These are phyloP conservation scores for Eruca vesicaria DNA, from an alignment of 441 rosid species.

Conservation along the genomic window DNA sequence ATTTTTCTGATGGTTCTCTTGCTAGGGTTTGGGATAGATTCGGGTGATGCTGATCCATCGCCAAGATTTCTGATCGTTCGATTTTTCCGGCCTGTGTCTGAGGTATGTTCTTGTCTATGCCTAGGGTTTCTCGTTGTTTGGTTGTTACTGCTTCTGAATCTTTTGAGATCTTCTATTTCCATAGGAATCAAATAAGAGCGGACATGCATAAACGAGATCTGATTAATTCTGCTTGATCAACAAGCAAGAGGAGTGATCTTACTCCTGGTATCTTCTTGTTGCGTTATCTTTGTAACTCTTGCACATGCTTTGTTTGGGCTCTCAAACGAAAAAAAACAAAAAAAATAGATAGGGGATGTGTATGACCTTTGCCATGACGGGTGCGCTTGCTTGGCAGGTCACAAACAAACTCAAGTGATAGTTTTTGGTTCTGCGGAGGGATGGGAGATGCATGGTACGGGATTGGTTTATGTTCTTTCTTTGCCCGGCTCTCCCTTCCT, in stretches of 20 bases:
- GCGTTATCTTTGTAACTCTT: neutral
- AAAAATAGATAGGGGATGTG: conserved; percentile 39
- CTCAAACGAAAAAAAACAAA: neutral
- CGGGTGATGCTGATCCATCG: neutral
- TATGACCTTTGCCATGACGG: conserved; percentile 62
- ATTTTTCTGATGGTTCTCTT: neutral
- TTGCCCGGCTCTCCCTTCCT: conserved; percentile 39
- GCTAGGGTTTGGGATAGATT: conserved; percentile 14
- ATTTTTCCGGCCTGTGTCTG: neutral
- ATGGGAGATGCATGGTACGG: conserved; percentile 46
- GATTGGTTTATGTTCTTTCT: conserved; percentile 8
- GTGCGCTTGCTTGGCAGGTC: conserved; percentile 83
- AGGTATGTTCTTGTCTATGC: neutral
- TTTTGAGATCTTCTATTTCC: neutral
- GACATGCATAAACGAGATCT: no score
- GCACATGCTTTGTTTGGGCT: neutral
- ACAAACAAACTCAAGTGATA: conserved; percentile 17
- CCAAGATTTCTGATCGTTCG: neutral
- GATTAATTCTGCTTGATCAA: neutral
- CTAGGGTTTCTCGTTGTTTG: no score
- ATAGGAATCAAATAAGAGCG: neutral
- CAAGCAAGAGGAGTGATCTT: neutral
- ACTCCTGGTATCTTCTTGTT: neutral
- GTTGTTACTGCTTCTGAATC: no score
- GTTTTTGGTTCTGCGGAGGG: conserved; percentile 29